Percentiles rank a stretch among this genome's conserved stretches.
These are phyloP conservation scores for Pseudogymnoascus sp. DNA, from an alignment of 2,329 filamentous ascomycete species.

Conservation along the genomic window DNA sequence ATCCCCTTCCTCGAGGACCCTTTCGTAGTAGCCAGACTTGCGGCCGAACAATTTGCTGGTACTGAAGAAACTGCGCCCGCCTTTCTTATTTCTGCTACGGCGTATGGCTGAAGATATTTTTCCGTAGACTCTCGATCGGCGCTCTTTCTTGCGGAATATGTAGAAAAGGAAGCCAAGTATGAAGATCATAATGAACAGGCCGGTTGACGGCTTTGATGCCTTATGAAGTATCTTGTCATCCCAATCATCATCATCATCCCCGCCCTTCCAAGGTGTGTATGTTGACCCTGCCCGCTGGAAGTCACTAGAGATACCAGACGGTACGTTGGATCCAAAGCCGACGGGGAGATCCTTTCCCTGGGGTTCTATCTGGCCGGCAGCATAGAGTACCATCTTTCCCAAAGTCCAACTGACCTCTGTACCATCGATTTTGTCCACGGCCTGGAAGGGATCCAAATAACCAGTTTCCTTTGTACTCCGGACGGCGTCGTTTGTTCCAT, in stretches of 20 bases:
- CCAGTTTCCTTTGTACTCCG: slow-evolving; percentile 61
- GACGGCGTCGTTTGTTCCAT: slow-evolving; percentile 50
- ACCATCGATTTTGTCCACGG: slow-evolving; percentile 83
- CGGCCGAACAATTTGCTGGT: slow-evolving; percentile 59
- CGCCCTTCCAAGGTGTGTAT: slow-evolving; percentile 20
- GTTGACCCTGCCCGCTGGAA: slow-evolving; percentile 74
- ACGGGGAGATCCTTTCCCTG: slow-evolving; percentile 60
- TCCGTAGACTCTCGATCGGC: slow-evolving; percentile 53
- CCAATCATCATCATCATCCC: slow-evolving; percentile 51
- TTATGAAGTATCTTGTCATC: slow-evolving; percentile 55
- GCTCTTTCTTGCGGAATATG: slow-evolving; percentile 71
- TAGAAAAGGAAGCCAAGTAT: slow-evolving; percentile 62
- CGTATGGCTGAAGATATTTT: slow-evolving; percentile 40
- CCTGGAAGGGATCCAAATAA: slow-evolving; percentile 79
- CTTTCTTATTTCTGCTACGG: slow-evolving; percentile 38
- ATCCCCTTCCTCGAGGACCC: slow-evolving; percentile 76
- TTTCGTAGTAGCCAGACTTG: slow-evolving; percentile 60
- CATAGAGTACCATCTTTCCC: slow-evolving; percentile 93
- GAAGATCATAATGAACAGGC: slow-evolving; percentile 69
- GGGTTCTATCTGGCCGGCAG: slow-evolving; percentile 76
- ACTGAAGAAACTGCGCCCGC: slow-evolving; percentile 38
- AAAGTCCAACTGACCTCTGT: slow-evolving; percentile 96
- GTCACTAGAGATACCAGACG: slow-evolving; percentile 53
- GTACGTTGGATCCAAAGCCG: slow-evolving; percentile 84
- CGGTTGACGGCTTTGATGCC: slow-evolving; percentile 60